These are phyloP conservation scores for Bromus sterilis DNA, from an alignment of 176 grass and related monocot species.

Conservation along the genomic window DNA sequence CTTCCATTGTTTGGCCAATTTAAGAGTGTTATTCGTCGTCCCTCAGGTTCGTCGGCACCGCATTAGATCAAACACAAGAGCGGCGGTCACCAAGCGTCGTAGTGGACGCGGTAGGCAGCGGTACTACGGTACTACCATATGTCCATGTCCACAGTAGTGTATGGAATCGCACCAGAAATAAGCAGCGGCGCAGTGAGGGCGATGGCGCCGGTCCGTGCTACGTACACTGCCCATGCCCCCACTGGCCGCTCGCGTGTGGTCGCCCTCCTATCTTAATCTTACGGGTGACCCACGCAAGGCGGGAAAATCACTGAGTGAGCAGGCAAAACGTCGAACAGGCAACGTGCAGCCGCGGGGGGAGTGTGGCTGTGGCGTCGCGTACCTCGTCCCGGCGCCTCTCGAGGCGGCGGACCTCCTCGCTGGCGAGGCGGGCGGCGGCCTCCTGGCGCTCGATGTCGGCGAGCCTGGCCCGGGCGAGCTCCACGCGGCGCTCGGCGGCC, in stretches of 20 bases:
- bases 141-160: neutral
- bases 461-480: conserved; percentile 62
- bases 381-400: conserved; percentile 66
- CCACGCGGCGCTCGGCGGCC: conserved; percentile 69
- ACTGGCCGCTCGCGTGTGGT: neutral
- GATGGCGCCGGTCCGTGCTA: neutral
- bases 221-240: neutral
- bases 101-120: neutral
- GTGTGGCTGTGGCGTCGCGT: neutral
- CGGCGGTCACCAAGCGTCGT: neutral
- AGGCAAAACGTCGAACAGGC: conserved; percentile 31
- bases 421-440: conserved; percentile 36
- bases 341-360: neutral
- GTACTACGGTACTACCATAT: neutral
- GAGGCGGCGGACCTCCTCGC: conserved; percentile 59
- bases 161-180: neutral
- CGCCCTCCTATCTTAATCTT: neutral
- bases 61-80: neutral
- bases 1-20: neutral
- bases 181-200: neutral
- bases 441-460: conserved; percentile 66
- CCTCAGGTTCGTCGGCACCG: neutral
- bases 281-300: neutral
- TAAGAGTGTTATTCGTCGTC: neutral
- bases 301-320: neutral